phyloP scores from a whole-genome alignment of 345 rosid genomes.

The Arabis alpina region DNA sequence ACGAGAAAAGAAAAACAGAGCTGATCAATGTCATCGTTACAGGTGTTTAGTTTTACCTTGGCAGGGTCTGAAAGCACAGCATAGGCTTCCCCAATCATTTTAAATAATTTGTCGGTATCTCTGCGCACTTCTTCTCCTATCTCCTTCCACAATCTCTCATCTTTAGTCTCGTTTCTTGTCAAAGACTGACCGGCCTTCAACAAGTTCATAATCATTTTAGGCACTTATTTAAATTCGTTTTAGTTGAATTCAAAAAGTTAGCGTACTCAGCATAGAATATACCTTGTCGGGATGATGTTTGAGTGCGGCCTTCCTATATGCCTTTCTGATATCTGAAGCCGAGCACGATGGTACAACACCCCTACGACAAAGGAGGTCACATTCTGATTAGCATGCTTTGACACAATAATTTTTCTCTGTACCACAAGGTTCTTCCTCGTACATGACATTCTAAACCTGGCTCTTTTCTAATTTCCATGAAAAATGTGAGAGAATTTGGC shows the following conservation, averaged over 20 bases:
- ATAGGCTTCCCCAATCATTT: conserved; percentile 97
- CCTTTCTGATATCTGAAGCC: conserved; percentile 83
- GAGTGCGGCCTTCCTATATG: conserved; percentile 93
- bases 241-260: conserved; percentile 11
- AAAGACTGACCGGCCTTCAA: conserved; percentile 83
- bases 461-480: background rate
- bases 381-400: conserved; percentile 26
- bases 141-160: conserved; percentile 82
- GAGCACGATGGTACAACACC: conserved; percentile 80
- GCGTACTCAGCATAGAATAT: conserved; percentile 21
- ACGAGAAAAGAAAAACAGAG: too few species aligned
- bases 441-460: background rate
- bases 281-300: conserved; percentile 99
- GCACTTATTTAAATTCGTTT: conserved; percentile 1
- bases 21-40: background rate
- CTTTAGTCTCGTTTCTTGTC: conserved; percentile 72
- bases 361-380: conserved; percentile 48
- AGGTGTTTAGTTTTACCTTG: conserved; percentile 48
- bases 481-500: background rate
- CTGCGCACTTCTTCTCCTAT: conserved; percentile 83
- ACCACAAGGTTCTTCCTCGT: conserved; percentile 14
- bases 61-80: conserved; percentile 87
- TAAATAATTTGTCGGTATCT: conserved; percentile 88
- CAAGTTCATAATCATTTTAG: background rate
- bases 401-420: conserved; percentile 5